These are phyloP conservation scores for Pterocarpus macrocarpus DNA, from an alignment of 306 rosid species.

Conservation along the genomic window DNA sequence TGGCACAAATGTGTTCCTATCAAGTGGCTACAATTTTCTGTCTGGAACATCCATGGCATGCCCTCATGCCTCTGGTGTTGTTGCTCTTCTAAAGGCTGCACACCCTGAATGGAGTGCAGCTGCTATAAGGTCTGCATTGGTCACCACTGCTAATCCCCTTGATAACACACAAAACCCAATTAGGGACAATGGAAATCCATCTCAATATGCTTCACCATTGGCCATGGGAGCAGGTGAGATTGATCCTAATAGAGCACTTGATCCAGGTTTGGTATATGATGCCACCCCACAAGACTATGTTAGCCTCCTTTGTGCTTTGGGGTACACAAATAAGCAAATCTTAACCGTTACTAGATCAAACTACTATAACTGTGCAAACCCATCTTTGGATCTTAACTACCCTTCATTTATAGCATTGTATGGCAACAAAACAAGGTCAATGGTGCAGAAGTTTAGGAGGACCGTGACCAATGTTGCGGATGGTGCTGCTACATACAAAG, in stretches of 20 bases:
- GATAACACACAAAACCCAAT: slow-evolving; percentile 52
- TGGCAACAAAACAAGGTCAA: slow-evolving; percentile 12
- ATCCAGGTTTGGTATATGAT: slow-evolving; percentile 65
- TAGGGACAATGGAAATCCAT: slow-evolving; percentile 33
- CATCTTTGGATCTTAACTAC: slow-evolving; percentile 59
- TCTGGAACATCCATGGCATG: slow-evolving; percentile 74
- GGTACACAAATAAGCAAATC: slow-evolving; percentile 54
- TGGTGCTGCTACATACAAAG: slow-evolving; percentile 55
- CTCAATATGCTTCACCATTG: slow-evolving; percentile 56
- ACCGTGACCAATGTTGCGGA: slow-evolving; percentile 64
- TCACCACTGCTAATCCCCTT: slow-evolving; percentile 59
- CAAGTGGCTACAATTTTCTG: slow-evolving; percentile 47
- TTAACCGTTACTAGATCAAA: slow-evolving; percentile 56
- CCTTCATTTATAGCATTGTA: slow-evolving; percentile 62
- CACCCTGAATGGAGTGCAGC: slow-evolving; percentile 67
- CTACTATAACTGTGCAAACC: slow-evolving; percentile 48
- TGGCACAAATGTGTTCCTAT: slow-evolving; percentile 42
- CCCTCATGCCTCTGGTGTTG: slow-evolving; percentile 66
- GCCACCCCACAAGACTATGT: slow-evolving; percentile 67
- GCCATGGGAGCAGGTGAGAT: slow-evolving; percentile 71
- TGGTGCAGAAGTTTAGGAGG: slow-evolving; percentile 47
- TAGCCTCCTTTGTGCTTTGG: slow-evolving; percentile 52
- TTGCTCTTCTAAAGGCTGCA: slow-evolving; percentile 54
- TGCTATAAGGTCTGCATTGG: slow-evolving; percentile 60
- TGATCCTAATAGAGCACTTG: slow-evolving; percentile 65